These are phyloP conservation scores for Termitomyces titanicus DNA, from an alignment of 768 basidiomycete species.

Conservation along the genomic window DNA sequence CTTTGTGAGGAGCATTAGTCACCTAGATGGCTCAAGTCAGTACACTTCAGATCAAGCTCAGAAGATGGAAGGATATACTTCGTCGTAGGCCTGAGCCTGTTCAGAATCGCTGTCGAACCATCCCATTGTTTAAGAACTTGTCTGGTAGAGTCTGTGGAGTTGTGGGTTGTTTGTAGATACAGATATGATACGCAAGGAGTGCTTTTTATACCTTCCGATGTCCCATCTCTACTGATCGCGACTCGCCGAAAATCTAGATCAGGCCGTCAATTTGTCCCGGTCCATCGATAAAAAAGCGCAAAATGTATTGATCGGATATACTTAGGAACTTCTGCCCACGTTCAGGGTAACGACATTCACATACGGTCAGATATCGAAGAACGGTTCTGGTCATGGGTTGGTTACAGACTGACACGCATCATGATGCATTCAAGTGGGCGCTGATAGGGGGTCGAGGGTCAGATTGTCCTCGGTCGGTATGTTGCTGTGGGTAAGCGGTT, in stretches of 20 bases:
- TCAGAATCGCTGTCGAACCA: conserved; percentile 39
- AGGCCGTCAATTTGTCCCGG: background rate
- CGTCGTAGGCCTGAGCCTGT: conserved; percentile 36
- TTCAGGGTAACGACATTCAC: too few relatives aligned
- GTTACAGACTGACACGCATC: too few relatives aligned
- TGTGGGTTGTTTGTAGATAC: background rate
- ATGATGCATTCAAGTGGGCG: too few relatives aligned
- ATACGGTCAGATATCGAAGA: too few relatives aligned
- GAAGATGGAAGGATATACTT: conserved; percentile 22
- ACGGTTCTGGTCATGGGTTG: too few relatives aligned
- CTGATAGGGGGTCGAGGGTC: too few relatives aligned
- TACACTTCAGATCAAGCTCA: background rate
- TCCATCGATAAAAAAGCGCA: background rate
- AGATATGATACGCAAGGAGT: background rate
- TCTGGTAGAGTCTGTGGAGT: background rate
- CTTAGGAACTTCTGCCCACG: background rate
- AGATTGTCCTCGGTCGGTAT: too few relatives aligned
- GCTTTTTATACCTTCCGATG: background rate
- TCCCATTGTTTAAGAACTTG: conserved; percentile 30
- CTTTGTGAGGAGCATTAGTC: conserved; percentile 48
- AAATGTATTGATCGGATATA: background rate
- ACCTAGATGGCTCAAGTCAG: conserved; percentile 30
- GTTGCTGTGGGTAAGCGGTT: too few relatives aligned
- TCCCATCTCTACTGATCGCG: background rate
- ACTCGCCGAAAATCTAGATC: background rate